Conservation (phyloP, 1,139 yeast genomes). For the Kodamaea fungicola region DNA sequence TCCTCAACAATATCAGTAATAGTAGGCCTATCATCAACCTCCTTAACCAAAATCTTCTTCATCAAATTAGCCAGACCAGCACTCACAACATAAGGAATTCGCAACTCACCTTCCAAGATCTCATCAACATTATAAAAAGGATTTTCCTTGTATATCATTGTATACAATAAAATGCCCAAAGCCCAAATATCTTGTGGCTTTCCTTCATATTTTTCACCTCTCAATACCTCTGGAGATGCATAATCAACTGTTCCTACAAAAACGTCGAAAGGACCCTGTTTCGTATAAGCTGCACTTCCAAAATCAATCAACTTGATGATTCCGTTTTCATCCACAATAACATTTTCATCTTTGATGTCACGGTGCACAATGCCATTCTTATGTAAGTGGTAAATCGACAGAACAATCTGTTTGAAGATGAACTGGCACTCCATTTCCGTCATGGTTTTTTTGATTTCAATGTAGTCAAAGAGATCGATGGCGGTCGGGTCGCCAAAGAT, state of each 20-base stretch:
- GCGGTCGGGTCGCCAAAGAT: constrained; percentile 88
- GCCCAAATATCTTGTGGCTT: constrained; percentile 98
- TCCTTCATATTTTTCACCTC: constrained; percentile 87
- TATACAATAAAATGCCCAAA: constrained; percentile 81
- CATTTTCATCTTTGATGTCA: constrained; percentile 92
- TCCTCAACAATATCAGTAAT: constrained; percentile 67
- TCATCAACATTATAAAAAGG: constrained; percentile 95
- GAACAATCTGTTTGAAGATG: constrained; percentile 75
- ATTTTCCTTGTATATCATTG: constrained; percentile 88
- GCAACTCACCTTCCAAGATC: constrained; percentile 83
- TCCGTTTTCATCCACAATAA: constrained; percentile 78
- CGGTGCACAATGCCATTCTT: constrained; percentile 86
- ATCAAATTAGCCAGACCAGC: constrained; percentile 60
- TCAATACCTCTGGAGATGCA: constrained; percentile 93
- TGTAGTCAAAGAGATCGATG: constrained; percentile 85
- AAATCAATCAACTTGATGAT: constrained; percentile 85
- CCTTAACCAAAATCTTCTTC: constrained; percentile 60
- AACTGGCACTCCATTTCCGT: constrained; percentile 69
- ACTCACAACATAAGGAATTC: constrained; percentile 62
- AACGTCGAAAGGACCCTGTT: constrained; percentile 92
- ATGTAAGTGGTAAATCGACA: constrained; percentile 79
- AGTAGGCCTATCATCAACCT: constrained; percentile 62
- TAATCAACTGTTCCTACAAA: constrained; percentile 97
- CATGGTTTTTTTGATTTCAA: constrained; percentile 80
- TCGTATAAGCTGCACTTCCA: constrained; percentile 89